A percentile compares a stretch with the other conserved stretches of the same genome.
Evolutionary conservation across 2,329 filamentous ascomycete species (phyloP).

Genomic region (Alternaria longipes): DNA sequence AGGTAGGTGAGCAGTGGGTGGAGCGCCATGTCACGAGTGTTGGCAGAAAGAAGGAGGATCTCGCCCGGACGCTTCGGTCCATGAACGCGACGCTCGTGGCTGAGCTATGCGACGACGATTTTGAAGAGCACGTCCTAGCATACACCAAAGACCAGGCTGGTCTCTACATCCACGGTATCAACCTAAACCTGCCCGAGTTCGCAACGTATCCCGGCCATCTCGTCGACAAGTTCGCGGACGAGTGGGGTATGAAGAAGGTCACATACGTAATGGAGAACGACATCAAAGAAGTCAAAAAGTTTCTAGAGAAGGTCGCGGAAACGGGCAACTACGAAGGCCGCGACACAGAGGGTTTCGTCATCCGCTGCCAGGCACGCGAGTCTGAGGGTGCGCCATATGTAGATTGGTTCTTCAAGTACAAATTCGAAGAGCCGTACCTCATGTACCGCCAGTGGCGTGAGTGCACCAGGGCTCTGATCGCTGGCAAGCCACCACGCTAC

Average conservation of each 20-base stretch:
- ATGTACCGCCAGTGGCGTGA: slow-evolving; percentile 99
- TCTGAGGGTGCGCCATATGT: slow-evolving; percentile 65
- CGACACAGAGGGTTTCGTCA: slow-evolving; percentile 96
- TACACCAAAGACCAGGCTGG: slow-evolving; percentile 85
- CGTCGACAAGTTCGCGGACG: slow-evolving; percentile 89
- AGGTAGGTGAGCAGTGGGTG: slow-evolving; percentile 82
- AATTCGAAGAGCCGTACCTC: slow-evolving; percentile 97
- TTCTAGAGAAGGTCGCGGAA: slow-evolving; percentile 85
- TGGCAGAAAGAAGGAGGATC: slow-evolving; percentile 79
- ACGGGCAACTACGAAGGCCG: slow-evolving; percentile 89
- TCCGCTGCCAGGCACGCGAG: slow-evolving; percentile 79
- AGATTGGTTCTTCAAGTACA: slow-evolving; percentile 99
- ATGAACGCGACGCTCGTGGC: slow-evolving; percentile 95
- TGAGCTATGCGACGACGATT: slow-evolving; percentile 93
- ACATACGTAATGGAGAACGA: slow-evolving; percentile 81
- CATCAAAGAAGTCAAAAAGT: slow-evolving; percentile 75
- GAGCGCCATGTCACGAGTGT: slow-evolving; percentile 79
- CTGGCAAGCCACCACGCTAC: slow-evolving; percentile 75
- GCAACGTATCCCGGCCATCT: slow-evolving; percentile 81
- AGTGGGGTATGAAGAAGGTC: slow-evolving; percentile 94
- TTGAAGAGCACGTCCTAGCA: slow-evolving; percentile 95
- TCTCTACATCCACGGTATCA: slow-evolving; percentile 94
- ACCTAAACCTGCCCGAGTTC: slow-evolving; percentile 93
- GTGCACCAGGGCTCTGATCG: slow-evolving; percentile 89
- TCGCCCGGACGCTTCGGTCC: slow-evolving; percentile 76